Evolutionary conservation across 192 early-diverging fungal genomes (phyloP).

Genomic region (Spinellus fusiger): DNA sequence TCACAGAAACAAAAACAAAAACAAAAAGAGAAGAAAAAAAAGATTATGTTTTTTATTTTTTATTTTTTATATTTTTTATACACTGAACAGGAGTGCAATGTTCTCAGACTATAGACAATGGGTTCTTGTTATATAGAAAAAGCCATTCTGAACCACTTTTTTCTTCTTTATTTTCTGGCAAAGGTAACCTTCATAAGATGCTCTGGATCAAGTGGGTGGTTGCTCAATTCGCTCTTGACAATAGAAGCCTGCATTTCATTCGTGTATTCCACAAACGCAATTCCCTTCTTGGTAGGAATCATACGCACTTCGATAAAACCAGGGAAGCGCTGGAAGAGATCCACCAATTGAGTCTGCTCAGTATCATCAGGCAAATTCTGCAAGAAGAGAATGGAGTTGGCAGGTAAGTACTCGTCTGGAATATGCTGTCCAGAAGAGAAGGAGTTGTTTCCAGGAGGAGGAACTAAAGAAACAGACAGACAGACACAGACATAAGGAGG

Average conservation of each 20-base stretch:
- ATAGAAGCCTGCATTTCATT: constrained; percentile 73
- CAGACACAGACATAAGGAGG: too few species aligned
- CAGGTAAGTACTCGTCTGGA: constrained; percentile 71
- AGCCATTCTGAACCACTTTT: neutral
- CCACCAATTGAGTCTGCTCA: constrained; percentile 52
- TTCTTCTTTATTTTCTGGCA: constrained; percentile 60
- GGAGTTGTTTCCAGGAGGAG: neutral
- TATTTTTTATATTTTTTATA: neutral
- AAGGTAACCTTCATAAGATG: constrained; percentile 79
- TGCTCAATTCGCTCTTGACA: constrained; percentile 69
- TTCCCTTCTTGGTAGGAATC: constrained; percentile 83
- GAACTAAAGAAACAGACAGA: too few species aligned
- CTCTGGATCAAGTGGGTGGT: constrained; percentile 56
- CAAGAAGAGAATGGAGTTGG: constrained; percentile 93
- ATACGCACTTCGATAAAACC: constrained; percentile 96
- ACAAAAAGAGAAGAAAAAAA: neutral
- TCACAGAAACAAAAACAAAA: neutral
- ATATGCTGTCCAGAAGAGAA: constrained; percentile 24
- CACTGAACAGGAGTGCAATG: constrained; percentile 14
- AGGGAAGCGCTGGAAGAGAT: constrained; percentile 71
- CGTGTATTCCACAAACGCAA: constrained; percentile 97
- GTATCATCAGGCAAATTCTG: constrained; percentile 77
- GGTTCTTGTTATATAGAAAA: neutral
- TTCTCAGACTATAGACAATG: constrained; percentile 17
- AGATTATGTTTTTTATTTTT: neutral